phyloP scores from a whole-genome alignment of 31 red algal genomes.

The Bonnemaisonia californica region DNA sequence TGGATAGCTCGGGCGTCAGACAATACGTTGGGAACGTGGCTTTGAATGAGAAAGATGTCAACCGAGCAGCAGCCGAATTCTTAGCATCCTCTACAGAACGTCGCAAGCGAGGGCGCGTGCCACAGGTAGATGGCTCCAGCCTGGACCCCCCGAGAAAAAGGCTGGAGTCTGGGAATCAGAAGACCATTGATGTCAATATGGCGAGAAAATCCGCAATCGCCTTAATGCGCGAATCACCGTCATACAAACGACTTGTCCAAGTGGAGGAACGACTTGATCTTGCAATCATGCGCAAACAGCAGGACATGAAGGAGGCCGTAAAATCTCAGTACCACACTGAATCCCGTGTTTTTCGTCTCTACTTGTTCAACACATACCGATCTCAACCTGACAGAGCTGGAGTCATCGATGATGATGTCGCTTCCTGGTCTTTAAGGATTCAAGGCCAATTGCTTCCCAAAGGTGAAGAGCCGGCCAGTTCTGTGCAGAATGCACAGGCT shows the following conservation, averaged over 20 bases:
- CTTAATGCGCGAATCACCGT: conserved; percentile 61
- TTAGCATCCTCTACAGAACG: conserved; percentile 57
- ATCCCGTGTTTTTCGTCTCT: conserved; percentile 70
- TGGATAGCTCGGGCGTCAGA: neutral
- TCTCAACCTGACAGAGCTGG: conserved; percentile 55
- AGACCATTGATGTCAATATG: conserved; percentile 31
- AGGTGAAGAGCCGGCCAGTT: conserved; percentile 12
- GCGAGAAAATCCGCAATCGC: conserved; percentile 54
- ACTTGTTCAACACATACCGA: conserved; percentile 76
- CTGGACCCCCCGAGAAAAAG: conserved; percentile 42
- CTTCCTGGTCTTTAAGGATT: conserved; percentile 74
- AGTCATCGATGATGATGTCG: conserved; percentile 58
- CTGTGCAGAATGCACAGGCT: neutral
- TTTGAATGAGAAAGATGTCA: conserved; percentile 40
- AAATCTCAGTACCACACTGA: conserved; percentile 45
- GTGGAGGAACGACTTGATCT: conserved; percentile 68
- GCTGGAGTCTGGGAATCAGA: conserved; percentile 13
- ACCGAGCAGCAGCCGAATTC: conserved; percentile 57
- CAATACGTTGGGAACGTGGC: neutral
- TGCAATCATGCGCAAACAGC: conserved; percentile 80
- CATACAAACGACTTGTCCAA: conserved; percentile 60
- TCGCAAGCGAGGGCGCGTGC: conserved; percentile 66
- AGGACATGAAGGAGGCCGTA: conserved; percentile 59
- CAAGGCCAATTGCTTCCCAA: conserved; percentile 67
- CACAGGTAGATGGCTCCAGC: neutral